A percentile compares a stretch with the other conserved stretches of the same genome.
These are phyloP conservation scores for Psophocarpus tetragonolobus DNA, from an alignment of 306 rosid species.

Conservation along the genomic window DNA sequence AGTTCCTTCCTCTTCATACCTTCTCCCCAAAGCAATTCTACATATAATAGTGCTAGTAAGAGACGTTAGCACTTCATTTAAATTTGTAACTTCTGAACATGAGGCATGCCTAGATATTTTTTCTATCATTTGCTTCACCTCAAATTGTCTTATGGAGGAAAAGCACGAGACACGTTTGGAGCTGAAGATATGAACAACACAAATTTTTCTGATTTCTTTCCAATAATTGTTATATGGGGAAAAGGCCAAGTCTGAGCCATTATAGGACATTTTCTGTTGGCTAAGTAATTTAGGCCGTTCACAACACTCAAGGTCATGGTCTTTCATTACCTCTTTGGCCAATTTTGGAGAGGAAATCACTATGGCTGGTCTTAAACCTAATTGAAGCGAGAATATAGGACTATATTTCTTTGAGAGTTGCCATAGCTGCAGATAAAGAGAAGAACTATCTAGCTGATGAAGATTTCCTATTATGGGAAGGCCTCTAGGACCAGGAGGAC, in stretches of 20 bases:
- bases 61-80: conserved; percentile 4
- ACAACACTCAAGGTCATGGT: conserved; percentile 27
- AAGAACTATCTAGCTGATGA: conserved; percentile 41
- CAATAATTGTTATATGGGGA: conserved; percentile 40
- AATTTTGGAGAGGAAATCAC: conserved; percentile 32
- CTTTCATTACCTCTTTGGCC: conserved; percentile 26
- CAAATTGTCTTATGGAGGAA: conserved; percentile 22
- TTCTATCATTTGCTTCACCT: neutral
- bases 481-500: conserved; percentile 49
- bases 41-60: conserved; percentile 33
- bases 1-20: neutral
- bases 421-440: conserved; percentile 33
- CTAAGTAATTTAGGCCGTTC: conserved; percentile 34
- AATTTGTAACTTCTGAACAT: neutral
- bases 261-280: conserved; percentile 34
- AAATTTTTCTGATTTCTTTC: conserved; percentile 48
- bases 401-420: conserved; percentile 41
- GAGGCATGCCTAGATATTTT: conserved; percentile 15
- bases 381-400: conserved; percentile 42
- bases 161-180: conserved; percentile 17
- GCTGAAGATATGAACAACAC: conserved; percentile 39
- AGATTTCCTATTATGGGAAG: conserved; percentile 56
- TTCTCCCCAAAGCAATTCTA: conserved; percentile 40
- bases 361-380: conserved; percentile 34
- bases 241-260: conserved; percentile 38